Base-by-base conservation (phyloP, 306 rosid species). In the Arachis hypogaea region DNA sequence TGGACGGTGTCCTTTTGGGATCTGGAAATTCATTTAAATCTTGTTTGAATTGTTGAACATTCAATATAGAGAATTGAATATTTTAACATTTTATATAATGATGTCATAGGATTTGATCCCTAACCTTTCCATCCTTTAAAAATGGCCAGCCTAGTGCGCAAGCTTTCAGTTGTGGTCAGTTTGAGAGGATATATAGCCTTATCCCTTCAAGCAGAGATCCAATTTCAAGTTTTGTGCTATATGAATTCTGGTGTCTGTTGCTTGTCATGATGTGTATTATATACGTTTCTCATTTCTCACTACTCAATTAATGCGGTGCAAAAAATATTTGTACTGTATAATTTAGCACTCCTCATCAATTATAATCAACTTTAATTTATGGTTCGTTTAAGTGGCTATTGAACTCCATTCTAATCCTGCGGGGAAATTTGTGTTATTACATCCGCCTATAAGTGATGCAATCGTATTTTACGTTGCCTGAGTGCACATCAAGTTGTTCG, bases 391-490 rank as follows among this genome's bases (percentile, higher is more conserved):
- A 97, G 97, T 88, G 76, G 89, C 78, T 79, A 96, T 89, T 89
- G 89, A 87, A 84, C 86, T 83, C 83, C 49, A 58, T 64, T 78
- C 82, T 71, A 78, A 81, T 75, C 82, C 88, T 59, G 88, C 77
- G 5, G 77, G 68, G 65, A 91, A 93, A 80, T 66, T 90, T 38
- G 92, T 86, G 70, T 91, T 56, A 55, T 91, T 82, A 85, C 96
- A 68, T 89, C 97, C 80, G 88, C 75, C 85, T 92, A 30, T 92
- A 40, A 92, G 97, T 78, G 90, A 92, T 73, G 91, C 96, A 63
- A 91, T 84, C 97, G 87, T 71, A 87, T 93, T 82, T 82, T 91
- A 73, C 96, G 97, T 56, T 93, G 98, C 80, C 85, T 93, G 74
- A 81, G 86, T 74, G 72, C 89, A 33, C 98, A 89, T 85, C 93